Evolutionary conservation across 495 filamentous ascomycete species (phyloP).

Genomic region (Penicillium salamii): DNA sequence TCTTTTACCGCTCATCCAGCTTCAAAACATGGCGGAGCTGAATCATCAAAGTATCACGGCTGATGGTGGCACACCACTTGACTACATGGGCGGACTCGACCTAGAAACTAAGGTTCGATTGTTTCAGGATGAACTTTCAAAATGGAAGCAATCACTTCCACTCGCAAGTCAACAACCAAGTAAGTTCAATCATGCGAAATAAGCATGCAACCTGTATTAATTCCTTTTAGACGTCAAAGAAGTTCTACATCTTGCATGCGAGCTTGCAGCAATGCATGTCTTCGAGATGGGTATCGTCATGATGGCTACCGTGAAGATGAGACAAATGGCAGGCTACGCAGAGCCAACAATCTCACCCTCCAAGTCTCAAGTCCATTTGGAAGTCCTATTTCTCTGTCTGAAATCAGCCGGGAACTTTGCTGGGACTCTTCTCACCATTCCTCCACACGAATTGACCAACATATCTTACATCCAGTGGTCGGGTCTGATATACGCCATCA

Average conservation of each 20-base stretch:
- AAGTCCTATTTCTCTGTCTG: background rate
- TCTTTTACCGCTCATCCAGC: background rate
- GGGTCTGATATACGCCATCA: background rate
- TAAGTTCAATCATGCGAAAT: background rate
- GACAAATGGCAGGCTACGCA: background rate
- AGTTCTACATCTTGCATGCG: background rate
- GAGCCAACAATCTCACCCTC: background rate
- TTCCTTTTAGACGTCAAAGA: background rate
- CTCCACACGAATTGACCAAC: background rate
- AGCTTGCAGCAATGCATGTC: background rate
- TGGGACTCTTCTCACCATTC: background rate
- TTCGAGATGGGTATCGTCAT: background rate
- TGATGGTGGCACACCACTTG: background rate
- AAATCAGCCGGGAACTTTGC: background rate
- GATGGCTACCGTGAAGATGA: background rate
- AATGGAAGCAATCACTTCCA: background rate
- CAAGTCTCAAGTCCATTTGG: background rate
- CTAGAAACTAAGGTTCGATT: background rate
- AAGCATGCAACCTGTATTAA: background rate
- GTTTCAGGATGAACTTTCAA: background rate
- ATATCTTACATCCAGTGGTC: background rate
- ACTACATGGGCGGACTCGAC: background rate
- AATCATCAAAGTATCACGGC: background rate
- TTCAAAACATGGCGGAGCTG: background rate
- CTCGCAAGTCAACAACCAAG: background rate